Base-by-base conservation (phyloP, 2,329 filamentous ascomycete species). In the Pseudogymnoascus sp. region DNA sequence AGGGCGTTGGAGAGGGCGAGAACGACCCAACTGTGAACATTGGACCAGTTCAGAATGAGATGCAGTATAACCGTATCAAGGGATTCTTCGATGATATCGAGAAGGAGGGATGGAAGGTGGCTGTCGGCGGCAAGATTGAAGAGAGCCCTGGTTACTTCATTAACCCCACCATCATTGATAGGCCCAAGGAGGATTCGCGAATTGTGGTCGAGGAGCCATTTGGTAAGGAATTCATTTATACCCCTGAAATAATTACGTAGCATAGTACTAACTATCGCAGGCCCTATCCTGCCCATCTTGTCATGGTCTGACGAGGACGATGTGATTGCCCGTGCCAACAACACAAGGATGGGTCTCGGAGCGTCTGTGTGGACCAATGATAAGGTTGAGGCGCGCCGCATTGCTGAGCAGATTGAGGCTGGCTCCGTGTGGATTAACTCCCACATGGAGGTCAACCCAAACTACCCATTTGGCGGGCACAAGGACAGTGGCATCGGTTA, bases 351-450 rank as follows among this genome's bases (percentile, higher is more conserved):
- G 41, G 84, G 81, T 0, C 76, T 86, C 0, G 82, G 81, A 0
- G 79, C 81, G 1, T 85, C 82, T 0, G 79, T 87, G 0, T 87
- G 84, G 77, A 79, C 76, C 9, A 76, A 73, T 14, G 81, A 87
- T 63, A 61, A 82, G 0, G 71, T 71, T 1, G 74, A 77, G 5
- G 85, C 82, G 0, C 75, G 76, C 28, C 72, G 75, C 2, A 80
- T 88, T 54, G 84, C 80, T 0, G 70, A 78, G 25, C 75, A 77
- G 50, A 68, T 88, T 3, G 79, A 85, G 66, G 79, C 81, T 0
- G 85, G 85, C 0, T 79, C 72, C n/a, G 81, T 87, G 0, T 87
- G 82, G 79, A 79, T 87, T 63, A 87, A 87, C 71, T 75, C 74
- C 6, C 79, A 73, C 62, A 73, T 78, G 69, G 77, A 78, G 68